A percentile compares a stretch with the other conserved stretches of the same genome.
phyloP scores from a whole-genome alignment of 2,329 filamentous ascomycete genomes.

The Diaporthe amygdali region DNA sequence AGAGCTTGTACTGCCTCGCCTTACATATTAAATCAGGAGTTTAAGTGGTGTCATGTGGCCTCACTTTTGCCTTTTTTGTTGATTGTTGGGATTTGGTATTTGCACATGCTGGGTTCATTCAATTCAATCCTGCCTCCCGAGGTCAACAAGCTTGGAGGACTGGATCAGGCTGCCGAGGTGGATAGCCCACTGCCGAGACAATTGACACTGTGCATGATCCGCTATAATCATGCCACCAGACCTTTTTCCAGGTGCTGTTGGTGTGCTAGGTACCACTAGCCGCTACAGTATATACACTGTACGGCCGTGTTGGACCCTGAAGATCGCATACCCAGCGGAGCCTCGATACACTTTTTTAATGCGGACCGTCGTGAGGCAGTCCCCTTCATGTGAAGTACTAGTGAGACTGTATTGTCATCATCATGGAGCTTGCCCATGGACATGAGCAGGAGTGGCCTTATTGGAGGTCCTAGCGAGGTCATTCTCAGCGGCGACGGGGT shows the following conservation, averaged over 20 bases:
- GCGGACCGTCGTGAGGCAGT: not conserved
- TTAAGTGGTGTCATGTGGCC: not conserved
- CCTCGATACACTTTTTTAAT: not conserved
- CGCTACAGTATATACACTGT: not conserved
- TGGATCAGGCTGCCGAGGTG: not conserved
- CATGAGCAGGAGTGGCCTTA: not conserved
- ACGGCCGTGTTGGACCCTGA: slow-evolving; percentile 2
- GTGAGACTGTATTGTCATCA: not conserved
- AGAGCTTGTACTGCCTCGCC: not conserved
- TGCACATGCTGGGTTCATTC: slow-evolving; percentile 15
- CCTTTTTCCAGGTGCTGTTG: not conserved
- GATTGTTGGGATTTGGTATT: slow-evolving; percentile 17
- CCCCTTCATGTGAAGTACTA: not conserved
- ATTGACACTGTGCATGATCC: slow-evolving; percentile 11
- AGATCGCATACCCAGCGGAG: slow-evolving; percentile 3
- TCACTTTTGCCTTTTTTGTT: slow-evolving; percentile 16
- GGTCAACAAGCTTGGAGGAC: slow-evolving; percentile 18
- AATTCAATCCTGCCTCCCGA: slow-evolving; percentile 12
- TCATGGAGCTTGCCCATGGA: not conserved
- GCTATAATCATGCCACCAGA: too few relatives aligned
- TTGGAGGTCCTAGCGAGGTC: too few relatives aligned
- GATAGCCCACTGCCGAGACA: not conserved
- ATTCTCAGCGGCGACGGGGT: not conserved
- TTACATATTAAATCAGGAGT: not conserved
- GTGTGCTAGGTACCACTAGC: too few relatives aligned